These are phyloP conservation scores for Phylloporus sp. DNA, from an alignment of 768 basidiomycete genomes.

Conservation along the genomic window DNA sequence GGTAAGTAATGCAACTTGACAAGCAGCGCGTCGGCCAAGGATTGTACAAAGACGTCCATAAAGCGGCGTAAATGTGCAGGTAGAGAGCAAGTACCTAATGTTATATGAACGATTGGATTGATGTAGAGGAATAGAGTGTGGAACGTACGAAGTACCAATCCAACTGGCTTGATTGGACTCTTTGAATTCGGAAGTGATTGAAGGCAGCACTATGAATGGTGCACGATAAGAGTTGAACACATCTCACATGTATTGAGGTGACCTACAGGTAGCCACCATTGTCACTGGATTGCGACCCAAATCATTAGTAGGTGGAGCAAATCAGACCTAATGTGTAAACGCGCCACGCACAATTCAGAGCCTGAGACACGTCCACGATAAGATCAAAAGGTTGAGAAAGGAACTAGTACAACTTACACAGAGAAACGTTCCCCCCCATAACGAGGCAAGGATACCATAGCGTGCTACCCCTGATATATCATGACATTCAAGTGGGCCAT, in stretches of 20 bases:
- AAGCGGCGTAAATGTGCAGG: conserved; percentile 75
- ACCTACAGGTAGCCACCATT: conserved; percentile 22
- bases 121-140: not conserved
- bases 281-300: conserved; percentile 10
- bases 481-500: conserved; percentile 42
- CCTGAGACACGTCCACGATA: not conserved
- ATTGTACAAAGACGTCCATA: conserved; percentile 77
- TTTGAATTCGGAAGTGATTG: conserved; percentile 24
- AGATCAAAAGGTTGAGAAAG: not conserved
- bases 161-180: conserved; percentile 28
- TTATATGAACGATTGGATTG: not conserved
- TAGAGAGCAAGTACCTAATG: conserved; percentile 58
- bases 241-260: not conserved
- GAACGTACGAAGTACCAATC: conserved; percentile 24
- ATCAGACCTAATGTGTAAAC: not conserved
- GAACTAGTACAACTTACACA: conserved; percentile 61
- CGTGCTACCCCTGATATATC: conserved; percentile 57
- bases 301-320: not conserved
- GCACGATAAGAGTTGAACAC: not conserved
- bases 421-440: conserved; percentile 70
- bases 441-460: conserved; percentile 60
- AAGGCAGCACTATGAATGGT: conserved; percentile 7
- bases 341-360: conserved; percentile 15
- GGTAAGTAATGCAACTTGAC: conserved; percentile 58
- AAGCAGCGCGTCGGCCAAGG: conserved; percentile 64